Evolutionary conservation across 2,329 filamentous ascomycete genomes (phyloP), one percentile per base, ranked within the genome.

Genomic region (Dothidotthia symphoricarpi): DNA sequence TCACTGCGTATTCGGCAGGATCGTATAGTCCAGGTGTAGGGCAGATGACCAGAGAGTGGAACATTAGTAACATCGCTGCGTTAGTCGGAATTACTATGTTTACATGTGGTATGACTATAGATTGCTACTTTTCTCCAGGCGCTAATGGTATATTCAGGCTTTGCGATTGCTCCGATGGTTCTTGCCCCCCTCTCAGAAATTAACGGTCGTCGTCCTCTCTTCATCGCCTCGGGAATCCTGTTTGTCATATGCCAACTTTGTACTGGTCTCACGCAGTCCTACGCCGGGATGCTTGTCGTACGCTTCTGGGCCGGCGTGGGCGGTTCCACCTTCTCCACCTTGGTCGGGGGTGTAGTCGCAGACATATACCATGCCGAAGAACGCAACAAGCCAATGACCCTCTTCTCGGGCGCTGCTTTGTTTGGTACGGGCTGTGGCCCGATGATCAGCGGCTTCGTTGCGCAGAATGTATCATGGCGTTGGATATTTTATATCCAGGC

Each of bases 401-500:
- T 95, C 0, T 96, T 95, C 64, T 85, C 85, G n/a, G 87, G 85
- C 1, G 74, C 75, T 3, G 89, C 88, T 0, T 70, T 96, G 0
- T 75, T 85, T 8, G 91, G 88, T 0, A 94, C 88, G 0, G 88
- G 88, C 0, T 69, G 85, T 1, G 90, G 89, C 0, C 89, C 89
- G 0, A 59, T 95, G 6, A 70, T 89, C 1, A 78, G 77, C 4
- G 80, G 86, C 1, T 79, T 83, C 30, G 80, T 96, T 45, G 79
- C 83, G 0, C 70, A 85, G 24, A 74, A 79, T 34, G 74, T 79
- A 1, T 75, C 69, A 4, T 95, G 88, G 88, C 80, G 87, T 45
- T 95, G 89, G 89, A 80, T 90, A 0, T 95, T 94, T 63, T 95
- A 88, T 76, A 75, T 90, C 17, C 90, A 96, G 53, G 80, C 81